Conservation (phyloP, 495 filamentous ascomycete species). For the Astrocystis sublimbata region DNA sequence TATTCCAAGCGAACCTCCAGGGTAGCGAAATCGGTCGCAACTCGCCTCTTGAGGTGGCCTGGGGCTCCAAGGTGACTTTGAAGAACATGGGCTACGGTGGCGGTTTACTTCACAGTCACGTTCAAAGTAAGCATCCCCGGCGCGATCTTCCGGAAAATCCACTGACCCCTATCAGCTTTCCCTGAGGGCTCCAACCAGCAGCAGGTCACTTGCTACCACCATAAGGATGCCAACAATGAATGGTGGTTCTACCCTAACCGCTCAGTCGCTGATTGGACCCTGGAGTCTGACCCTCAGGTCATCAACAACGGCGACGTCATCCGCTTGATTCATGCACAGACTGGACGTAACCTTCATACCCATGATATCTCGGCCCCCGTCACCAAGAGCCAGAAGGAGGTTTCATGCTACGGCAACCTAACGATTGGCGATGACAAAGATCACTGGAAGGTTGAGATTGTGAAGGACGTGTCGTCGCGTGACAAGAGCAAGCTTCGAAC, state of each 20-base stretch:
- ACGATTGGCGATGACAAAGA: slow-evolving; percentile 99
- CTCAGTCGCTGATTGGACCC: slow-evolving; percentile 67
- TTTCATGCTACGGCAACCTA: slow-evolving; percentile 92
- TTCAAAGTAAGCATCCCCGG: slow-evolving; percentile 58
- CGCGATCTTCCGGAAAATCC: slow-evolving; percentile 4
- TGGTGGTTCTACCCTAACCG: slow-evolving; percentile 99
- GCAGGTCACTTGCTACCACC: slow-evolving; percentile 98
- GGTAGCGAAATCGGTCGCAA: slow-evolving; percentile 93
- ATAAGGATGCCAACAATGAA: slow-evolving; percentile 99
- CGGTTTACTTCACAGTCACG: slow-evolving; percentile 94
- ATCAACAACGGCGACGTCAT: slow-evolving; percentile 77
- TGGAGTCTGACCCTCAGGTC: slow-evolving; percentile 62
- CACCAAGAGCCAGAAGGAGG: slow-evolving; percentile 86
- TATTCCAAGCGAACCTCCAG: slow-evolving; percentile 94
- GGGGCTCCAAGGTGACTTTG: slow-evolving; percentile 85
- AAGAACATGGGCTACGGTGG: slow-evolving; percentile 99
- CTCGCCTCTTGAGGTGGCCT: slow-evolving; percentile 86
- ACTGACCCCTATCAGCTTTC: slow-evolving; percentile 56
- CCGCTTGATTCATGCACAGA: slow-evolving; percentile 91
- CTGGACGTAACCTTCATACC: slow-evolving; percentile 94
- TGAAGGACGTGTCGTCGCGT: slow-evolving; percentile 81
- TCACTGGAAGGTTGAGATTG: slow-evolving; percentile 93
- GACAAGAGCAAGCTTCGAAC: slow-evolving; percentile 88
- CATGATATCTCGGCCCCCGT: slow-evolving; percentile 86
- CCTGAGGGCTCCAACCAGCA: slow-evolving; percentile 94